Conservation (phyloP, 208 protist species). For the Strigomonas galati region DNA sequence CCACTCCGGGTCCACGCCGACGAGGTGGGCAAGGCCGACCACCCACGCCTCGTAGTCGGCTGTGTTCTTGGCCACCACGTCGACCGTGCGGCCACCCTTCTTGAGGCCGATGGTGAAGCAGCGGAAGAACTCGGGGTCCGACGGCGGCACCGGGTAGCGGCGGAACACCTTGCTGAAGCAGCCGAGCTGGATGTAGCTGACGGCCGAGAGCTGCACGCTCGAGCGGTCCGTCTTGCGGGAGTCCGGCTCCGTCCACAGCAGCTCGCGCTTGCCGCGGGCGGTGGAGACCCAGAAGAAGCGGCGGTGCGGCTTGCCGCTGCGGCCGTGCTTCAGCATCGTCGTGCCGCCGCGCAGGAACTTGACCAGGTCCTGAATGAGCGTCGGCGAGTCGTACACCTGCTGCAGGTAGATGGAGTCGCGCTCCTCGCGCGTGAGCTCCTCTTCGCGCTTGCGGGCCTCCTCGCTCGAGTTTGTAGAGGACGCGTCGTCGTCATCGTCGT, state of each 20-base stretch:
- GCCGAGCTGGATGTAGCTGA: constrained; percentile 88
- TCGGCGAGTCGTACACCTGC: constrained; percentile 85
- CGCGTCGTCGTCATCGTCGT: constrained; percentile 19
- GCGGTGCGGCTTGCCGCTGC: constrained; percentile 82
- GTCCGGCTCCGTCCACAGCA: constrained; percentile 77
- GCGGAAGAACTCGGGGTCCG: constrained; percentile 75
- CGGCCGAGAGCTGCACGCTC: constrained; percentile 62
- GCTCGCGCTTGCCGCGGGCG: constrained; percentile 36
- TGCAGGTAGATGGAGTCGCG: constrained; percentile 61
- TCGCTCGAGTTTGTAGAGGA: neutral
- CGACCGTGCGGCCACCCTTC: constrained; percentile 80
- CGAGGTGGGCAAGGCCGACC: constrained; percentile 77
- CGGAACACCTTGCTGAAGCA: constrained; percentile 90
- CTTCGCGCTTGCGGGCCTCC: constrained; percentile 3
- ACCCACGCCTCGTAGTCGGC: constrained; percentile 94
- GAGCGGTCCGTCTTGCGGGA: constrained; percentile 40
- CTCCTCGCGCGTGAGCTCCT: constrained; percentile 3
- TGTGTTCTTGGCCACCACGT: constrained; percentile 82
- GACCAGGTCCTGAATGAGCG: constrained; percentile 80
- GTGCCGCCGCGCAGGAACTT: constrained; percentile 78
- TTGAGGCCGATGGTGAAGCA: constrained; percentile 87
- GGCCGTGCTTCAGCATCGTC: constrained; percentile 91
- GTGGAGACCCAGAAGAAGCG: constrained; percentile 86
- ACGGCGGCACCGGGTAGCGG: constrained; percentile 58
- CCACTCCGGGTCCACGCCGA: constrained; percentile 86